phyloP scores from a whole-genome alignment of 805 yeast genomes.

The Starmerella riodocensis region DNA sequence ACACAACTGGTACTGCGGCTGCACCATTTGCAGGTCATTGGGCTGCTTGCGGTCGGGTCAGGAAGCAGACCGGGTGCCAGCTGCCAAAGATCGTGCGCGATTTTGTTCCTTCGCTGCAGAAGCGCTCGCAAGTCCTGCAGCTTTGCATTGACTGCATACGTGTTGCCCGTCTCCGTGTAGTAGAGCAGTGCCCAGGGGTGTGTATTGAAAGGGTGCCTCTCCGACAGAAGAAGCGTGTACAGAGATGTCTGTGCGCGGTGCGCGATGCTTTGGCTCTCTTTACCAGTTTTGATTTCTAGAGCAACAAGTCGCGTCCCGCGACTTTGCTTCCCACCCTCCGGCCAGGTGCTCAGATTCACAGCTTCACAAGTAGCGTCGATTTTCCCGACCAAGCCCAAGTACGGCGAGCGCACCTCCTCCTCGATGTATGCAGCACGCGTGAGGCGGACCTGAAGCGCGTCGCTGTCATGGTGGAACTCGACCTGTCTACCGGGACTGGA shows the following conservation, averaged over 20 bases:
- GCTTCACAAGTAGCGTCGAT: constrained; percentile 79
- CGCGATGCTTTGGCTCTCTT: constrained; percentile 36
- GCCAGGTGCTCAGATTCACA: constrained; percentile 3
- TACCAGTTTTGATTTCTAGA: constrained; percentile 83
- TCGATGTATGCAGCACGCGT: constrained; percentile 50
- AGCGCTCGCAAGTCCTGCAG: constrained; percentile 50
- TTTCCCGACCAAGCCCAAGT: constrained; percentile 77
- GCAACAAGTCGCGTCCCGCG: constrained; percentile 47
- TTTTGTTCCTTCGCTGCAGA: constrained; percentile 55
- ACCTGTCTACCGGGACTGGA: constrained; percentile 30
- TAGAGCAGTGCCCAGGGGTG: constrained; percentile 53
- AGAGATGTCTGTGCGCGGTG: constrained; percentile 82
- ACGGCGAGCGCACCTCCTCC: constrained; percentile 84
- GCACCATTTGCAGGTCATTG: constrained; percentile 28
- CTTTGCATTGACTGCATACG: constrained; percentile 41
- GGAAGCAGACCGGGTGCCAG: constrained; percentile 11
- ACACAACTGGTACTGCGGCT: constrained; percentile 21
- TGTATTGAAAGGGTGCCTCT: constrained; percentile 55
- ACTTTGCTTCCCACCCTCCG: constrained; percentile 26
- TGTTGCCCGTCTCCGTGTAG: constrained; percentile 51
- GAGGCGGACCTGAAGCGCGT: constrained; percentile 34
- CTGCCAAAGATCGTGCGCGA: constrained; percentile 43
- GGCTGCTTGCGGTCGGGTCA: constrained; percentile 20
- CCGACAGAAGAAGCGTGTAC: constrained; percentile 65
- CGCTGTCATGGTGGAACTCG: constrained; percentile 6